Conservation (phyloP, 1,284 basidiomycete genomes). For the Irpex lacteus region DNA sequence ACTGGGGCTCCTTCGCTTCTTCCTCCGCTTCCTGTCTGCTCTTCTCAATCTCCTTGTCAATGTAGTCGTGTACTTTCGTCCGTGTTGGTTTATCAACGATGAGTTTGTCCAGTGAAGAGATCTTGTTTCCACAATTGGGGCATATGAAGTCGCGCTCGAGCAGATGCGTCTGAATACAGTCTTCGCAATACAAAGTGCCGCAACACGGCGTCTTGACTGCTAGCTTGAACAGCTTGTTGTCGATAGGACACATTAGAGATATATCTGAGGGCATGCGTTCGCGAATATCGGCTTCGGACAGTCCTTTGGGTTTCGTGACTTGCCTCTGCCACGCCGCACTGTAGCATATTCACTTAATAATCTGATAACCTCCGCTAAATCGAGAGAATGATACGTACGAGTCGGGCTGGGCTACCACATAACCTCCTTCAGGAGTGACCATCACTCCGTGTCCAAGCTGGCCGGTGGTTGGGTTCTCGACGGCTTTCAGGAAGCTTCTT, state of each 20-base stretch:
- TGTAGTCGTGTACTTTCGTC: slow-evolving; percentile 75
- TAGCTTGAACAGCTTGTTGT: slow-evolving; percentile 86
- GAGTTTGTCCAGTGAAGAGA: slow-evolving; percentile 84
- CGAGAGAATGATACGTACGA: slow-evolving; percentile 56
- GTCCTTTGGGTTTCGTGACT: slow-evolving; percentile 71
- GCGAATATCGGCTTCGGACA: slow-evolving; percentile 84
- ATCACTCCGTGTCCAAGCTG: slow-evolving; percentile 84
- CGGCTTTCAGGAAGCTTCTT: slow-evolving; percentile 94
- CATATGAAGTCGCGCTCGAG: slow-evolving; percentile 93
- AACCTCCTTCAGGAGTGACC: slow-evolving; percentile 96
- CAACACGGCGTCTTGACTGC: slow-evolving; percentile 93
- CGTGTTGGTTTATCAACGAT: slow-evolving; percentile 76
- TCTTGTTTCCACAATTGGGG: slow-evolving; percentile 83
- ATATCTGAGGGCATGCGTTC: slow-evolving; percentile 79
- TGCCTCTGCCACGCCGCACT: slow-evolving; percentile 94
- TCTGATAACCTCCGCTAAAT: background rate
- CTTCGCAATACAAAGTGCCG: slow-evolving; percentile 87
- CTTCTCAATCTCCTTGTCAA: slow-evolving; percentile 81
- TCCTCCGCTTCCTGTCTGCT: slow-evolving; percentile 58
- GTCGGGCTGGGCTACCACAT: slow-evolving; percentile 93
- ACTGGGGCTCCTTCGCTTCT: slow-evolving; percentile 15
- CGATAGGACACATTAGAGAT: slow-evolving; percentile 81
- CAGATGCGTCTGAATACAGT: slow-evolving; percentile 89
- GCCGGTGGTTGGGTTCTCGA: slow-evolving; percentile 80
- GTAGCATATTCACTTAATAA: slow-evolving; percentile 9